phyloP scores from a whole-genome alignment of 306 rosid species.

The Vachellia pachyceras region DNA sequence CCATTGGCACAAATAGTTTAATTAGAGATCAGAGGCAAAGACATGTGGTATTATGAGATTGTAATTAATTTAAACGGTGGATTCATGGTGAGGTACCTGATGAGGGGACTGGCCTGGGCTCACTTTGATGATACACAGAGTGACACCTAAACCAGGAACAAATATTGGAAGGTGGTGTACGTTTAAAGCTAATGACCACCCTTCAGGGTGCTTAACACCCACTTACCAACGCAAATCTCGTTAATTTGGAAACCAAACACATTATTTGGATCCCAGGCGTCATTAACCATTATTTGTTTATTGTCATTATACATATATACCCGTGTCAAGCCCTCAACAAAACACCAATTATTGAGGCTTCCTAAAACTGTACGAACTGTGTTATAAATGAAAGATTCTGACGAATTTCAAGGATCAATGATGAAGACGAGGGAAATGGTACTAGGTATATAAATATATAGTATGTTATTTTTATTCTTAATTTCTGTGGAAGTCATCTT shows the following conservation, averaged over 20 bases:
- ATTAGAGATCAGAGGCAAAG: neutral
- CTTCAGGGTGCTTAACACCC: constrained; percentile 37
- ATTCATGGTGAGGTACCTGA: neutral
- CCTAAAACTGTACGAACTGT: neutral
- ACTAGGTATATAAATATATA: neutral
- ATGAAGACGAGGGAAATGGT: neutral
- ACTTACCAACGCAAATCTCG: constrained; percentile 41
- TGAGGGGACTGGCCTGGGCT: constrained; percentile 10
- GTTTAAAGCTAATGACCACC: constrained; percentile 35
- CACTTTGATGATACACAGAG: neutral
- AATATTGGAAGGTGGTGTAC: neutral
- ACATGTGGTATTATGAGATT: constrained; percentile 12
- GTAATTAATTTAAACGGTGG: neutral
- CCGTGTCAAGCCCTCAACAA: constrained; percentile 23
- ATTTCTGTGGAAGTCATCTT: neutral
- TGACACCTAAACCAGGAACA: constrained; percentile 10
- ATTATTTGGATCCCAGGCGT: constrained; percentile 14
- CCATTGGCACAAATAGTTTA: constrained; percentile 4
- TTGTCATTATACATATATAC: neutral
- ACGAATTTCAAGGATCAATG: constrained; percentile 9
- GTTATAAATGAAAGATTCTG: constrained; percentile 11
- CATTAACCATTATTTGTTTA: constrained; percentile 21
- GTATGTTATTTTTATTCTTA: neutral
- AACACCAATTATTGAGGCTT: constrained; percentile 36
- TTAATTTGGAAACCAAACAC: neutral